Evolutionary conservation across 768 basidiomycete species (phyloP).

Genomic region (Amanita rubescens): DNA sequence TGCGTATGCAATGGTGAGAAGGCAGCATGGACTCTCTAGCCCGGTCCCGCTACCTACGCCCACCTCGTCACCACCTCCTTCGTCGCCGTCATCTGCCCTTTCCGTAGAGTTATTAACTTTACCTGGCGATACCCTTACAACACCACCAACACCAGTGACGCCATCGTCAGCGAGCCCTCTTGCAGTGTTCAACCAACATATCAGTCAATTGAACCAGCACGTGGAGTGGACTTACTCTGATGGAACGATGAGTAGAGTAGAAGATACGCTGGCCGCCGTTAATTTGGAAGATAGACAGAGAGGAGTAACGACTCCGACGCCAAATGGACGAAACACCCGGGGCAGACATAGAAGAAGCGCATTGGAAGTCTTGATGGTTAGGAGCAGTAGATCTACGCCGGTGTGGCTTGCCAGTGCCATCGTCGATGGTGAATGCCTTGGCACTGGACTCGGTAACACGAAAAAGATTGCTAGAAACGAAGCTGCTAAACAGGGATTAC

Average conservation of each 20-base stretch:
- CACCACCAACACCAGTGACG: constrained; percentile 10
- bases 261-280: neutral
- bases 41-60: constrained; percentile 23
- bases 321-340: neutral
- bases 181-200: constrained; percentile 71
- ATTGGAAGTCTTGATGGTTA: constrained; percentile 17
- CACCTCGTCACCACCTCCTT: constrained; percentile 11
- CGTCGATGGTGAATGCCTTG: constrained; percentile 53
- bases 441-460: constrained; percentile 59
- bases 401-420: constrained; percentile 65
- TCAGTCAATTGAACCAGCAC: constrained; percentile 47
- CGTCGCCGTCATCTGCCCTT: constrained; percentile 15
- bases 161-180: constrained; percentile 50
- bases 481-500: constrained; percentile 69
- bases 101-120: neutral
- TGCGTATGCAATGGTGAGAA: constrained; percentile 58
- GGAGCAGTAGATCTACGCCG: constrained; percentile 59
- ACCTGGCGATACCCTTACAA: neutral
- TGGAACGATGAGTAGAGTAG: constrained; percentile 10
- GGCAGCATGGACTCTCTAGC: constrained; percentile 58
- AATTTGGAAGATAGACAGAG: constrained; percentile 3
- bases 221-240: constrained; percentile 72
- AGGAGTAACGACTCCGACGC: neutral
- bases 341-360: neutral
- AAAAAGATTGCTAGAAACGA: constrained; percentile 79